Conservation (phyloP, 768 basidiomycete genomes). For the Terana coerulea region DNA sequence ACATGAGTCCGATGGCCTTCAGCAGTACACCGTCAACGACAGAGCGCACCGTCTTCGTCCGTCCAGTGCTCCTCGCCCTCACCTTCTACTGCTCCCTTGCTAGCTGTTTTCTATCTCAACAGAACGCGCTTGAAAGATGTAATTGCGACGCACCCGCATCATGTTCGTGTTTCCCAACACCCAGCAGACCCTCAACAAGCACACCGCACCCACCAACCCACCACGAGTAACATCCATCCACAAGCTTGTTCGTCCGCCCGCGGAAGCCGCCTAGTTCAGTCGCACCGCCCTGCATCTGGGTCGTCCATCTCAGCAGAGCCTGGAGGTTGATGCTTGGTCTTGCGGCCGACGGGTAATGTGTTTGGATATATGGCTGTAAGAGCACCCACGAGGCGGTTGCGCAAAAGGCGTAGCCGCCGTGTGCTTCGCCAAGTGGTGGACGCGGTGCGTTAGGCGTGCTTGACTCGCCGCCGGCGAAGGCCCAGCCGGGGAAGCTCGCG, state of each 20-base stretch:
- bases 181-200: slow-evolving; percentile 57
- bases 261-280: slow-evolving; percentile 89
- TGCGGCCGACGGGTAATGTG: slow-evolving; percentile 19
- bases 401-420: slow-evolving; percentile 97
- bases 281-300: slow-evolving; percentile 78
- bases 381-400: slow-evolving; percentile 82
- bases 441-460: slow-evolving; percentile 34
- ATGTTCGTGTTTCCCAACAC: slow-evolving; percentile 28
- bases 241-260: slow-evolving; percentile 96
- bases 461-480: slow-evolving; percentile 18
- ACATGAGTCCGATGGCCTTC: not conserved
- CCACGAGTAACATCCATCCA: slow-evolving; percentile 99
- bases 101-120: too few relatives aligned
- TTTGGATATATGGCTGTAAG: slow-evolving; percentile 51
- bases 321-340: slow-evolving; percentile 50
- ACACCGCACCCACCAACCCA: slow-evolving; percentile 93
- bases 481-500: slow-evolving; percentile 27
- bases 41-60: slow-evolving; percentile 62
- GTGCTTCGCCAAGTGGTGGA: slow-evolving; percentile 89
- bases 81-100: slow-evolving; percentile 27
- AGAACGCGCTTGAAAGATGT: too few relatives aligned
- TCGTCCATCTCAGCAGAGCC: slow-evolving; percentile 74
- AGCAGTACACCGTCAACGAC: not conserved
- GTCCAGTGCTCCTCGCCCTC: slow-evolving; percentile 49
- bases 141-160: slow-evolving; percentile 63